Percentiles rank a stretch among this genome's conserved stretches.
Conservation (phyloP, 78 protist genomes). For the Parvularia atlantis region DNA sequence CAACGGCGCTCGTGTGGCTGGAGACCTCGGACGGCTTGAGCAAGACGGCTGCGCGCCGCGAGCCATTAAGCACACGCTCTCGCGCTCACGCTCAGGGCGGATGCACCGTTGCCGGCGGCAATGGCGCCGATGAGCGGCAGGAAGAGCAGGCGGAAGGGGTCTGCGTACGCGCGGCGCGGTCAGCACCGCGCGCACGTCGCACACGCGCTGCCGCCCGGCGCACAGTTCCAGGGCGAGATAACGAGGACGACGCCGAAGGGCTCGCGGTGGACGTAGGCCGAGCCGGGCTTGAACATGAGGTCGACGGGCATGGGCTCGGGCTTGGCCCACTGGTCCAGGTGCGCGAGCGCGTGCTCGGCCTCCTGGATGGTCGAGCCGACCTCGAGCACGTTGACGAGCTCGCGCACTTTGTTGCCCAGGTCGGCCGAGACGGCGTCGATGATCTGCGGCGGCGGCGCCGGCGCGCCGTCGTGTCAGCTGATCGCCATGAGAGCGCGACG, state of each 20-base stretch:
- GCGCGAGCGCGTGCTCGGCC: too few relatives aligned
- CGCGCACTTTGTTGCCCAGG: too few relatives aligned
- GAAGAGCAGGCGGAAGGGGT: neutral
- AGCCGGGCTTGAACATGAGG: too few relatives aligned
- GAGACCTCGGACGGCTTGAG: conserved; percentile 45
- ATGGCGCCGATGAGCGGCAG: conserved; percentile 64
- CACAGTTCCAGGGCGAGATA: conserved; percentile 88
- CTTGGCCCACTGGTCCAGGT: too few relatives aligned
- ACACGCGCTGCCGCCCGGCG: conserved; percentile 24
- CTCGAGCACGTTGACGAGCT: too few relatives aligned
- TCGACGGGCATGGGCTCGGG: too few relatives aligned
- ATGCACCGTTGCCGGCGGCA: conserved; percentile 65
- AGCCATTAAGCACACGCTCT: neutral
- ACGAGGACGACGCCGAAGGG: conserved; percentile 82
- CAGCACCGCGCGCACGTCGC: neutral
- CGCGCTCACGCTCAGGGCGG: neutral
- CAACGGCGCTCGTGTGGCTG: neutral
- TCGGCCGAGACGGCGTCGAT: too few relatives aligned
- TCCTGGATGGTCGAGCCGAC: too few relatives aligned
- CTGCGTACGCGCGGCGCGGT: neutral
- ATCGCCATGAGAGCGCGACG: too few relatives aligned
- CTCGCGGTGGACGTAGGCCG: conserved; percentile 46
- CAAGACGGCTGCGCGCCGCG: conserved; percentile 36
- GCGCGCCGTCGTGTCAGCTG: too few relatives aligned
- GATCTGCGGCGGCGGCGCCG: too few relatives aligned